These are phyloP conservation scores for Pulicaria dysenterica DNA, from an alignment of 129 eudicot genomes.

Conservation along the genomic window DNA sequence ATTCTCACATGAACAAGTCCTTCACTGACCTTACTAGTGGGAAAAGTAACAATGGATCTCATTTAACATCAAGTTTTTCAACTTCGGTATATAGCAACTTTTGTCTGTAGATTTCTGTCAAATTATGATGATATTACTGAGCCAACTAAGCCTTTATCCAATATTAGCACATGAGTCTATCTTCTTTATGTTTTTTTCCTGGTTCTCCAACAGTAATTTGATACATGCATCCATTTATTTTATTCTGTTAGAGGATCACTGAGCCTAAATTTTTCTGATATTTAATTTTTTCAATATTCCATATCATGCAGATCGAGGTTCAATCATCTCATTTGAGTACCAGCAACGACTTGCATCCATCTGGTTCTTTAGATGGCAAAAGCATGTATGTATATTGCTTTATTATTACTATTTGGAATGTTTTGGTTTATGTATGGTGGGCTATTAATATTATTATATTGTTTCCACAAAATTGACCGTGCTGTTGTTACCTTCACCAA, in stretches of 20 bases:
- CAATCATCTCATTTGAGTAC: constrained; percentile 43
- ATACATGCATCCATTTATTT: background rate
- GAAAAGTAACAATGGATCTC: constrained; percentile 46
- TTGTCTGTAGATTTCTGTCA: background rate
- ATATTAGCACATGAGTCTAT: background rate
- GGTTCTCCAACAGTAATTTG: background rate
- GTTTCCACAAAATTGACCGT: no score
- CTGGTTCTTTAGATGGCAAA: constrained; percentile 50
- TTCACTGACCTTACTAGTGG: constrained; percentile 42
- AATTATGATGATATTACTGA: background rate
- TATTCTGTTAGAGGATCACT: background rate
- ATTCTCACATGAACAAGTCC: constrained; percentile 48
- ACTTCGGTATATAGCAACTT: constrained; percentile 35
- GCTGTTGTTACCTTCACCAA: background rate
- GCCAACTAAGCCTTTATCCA: constrained; percentile 13
- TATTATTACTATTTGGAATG: background rate
- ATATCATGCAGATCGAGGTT: constrained; percentile 49
- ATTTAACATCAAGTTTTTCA: constrained; percentile 44
- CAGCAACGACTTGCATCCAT: constrained; percentile 41
- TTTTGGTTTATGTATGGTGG: background rate
- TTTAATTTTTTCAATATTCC: constrained; percentile 19
- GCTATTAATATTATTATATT: background rate
- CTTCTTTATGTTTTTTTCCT: background rate
- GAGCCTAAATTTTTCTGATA: constrained; percentile 1
- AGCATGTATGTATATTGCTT: constrained; percentile 49